phyloP scores from a whole-genome alignment of 1,139 yeast genomes.

The Hyphopichia pseudoburtonii region DNA sequence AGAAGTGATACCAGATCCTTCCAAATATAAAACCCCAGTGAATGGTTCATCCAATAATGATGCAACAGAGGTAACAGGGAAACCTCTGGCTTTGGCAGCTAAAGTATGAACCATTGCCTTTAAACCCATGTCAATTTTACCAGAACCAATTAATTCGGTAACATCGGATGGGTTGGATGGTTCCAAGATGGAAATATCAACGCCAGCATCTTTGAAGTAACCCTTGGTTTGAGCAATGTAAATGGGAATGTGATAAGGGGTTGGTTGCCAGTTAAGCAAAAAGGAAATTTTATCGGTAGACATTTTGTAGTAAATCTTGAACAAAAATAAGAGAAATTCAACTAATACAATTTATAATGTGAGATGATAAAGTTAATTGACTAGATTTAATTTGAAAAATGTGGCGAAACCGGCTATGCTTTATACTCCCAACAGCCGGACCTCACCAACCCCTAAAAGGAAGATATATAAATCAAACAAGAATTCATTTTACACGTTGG shows the following conservation, averaged over 20 bases:
- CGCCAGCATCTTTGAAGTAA: conserved; percentile 49
- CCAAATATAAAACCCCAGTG: conserved; percentile 54
- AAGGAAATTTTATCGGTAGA: conserved; percentile 49
- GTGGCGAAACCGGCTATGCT: too few species aligned
- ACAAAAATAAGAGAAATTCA: too few species aligned
- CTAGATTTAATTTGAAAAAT: too few species aligned
- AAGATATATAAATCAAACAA: too few species aligned
- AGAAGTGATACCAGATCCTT: conserved; percentile 50
- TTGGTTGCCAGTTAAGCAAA: conserved; percentile 56
- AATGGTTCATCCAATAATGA: conserved; percentile 59
- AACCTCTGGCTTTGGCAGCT: conserved; percentile 61
- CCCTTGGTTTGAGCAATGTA: conserved; percentile 53
- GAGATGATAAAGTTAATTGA: too few species aligned
- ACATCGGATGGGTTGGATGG: conserved; percentile 62
- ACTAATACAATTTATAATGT: too few species aligned
- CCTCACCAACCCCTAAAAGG: too few species aligned
- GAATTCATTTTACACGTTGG: too few species aligned
- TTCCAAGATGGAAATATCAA: conserved; percentile 53
- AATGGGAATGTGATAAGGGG: conserved; percentile 58
- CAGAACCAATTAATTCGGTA: conserved; percentile 56
- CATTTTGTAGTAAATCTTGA: conserved; percentile 4
- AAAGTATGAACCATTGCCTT: conserved; percentile 63
- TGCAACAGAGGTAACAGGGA: conserved; percentile 56
- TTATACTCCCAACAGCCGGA: too few species aligned
- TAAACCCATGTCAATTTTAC: conserved; percentile 58